Evolutionary conservation across 2,329 filamentous ascomycete genomes (phyloP).

Genomic region (Thelonectria discophora): DNA sequence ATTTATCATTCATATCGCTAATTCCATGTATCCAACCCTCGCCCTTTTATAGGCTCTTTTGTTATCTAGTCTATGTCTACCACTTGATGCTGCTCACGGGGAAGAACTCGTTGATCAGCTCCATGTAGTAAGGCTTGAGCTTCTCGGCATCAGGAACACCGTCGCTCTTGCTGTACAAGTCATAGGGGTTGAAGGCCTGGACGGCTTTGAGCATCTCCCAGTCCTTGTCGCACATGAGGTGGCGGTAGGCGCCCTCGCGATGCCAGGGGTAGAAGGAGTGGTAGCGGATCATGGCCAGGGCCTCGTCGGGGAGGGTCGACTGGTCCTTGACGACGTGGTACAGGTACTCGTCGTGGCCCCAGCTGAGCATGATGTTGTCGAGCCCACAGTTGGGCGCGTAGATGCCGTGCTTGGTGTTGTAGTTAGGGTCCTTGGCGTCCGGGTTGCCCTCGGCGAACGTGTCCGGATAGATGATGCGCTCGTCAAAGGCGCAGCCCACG

Average conservation of each 20-base stretch:
- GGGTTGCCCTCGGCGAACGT: conserved; percentile 78
- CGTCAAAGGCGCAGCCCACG: conserved; percentile 78
- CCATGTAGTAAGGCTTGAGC: conserved; percentile 68
- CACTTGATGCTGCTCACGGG: conserved; percentile 51
- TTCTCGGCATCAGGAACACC: conserved; percentile 78
- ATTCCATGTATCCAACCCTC: conserved; percentile 15
- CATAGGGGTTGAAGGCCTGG: conserved; percentile 88
- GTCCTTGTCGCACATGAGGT: conserved; percentile 87
- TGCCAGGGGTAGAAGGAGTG: conserved; percentile 97
- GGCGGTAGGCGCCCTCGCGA: conserved; percentile 77
- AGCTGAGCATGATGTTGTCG: conserved; percentile 88
- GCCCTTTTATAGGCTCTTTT: conserved; percentile 14
- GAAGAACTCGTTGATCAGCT: conserved; percentile 56
- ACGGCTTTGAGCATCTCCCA: conserved; percentile 82
- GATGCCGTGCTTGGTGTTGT: conserved; percentile 80
- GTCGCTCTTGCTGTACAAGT: conserved; percentile 91
- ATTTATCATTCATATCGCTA: conserved; percentile 26
- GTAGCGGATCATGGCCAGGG: conserved; percentile 91
- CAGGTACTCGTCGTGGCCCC: conserved; percentile 89
- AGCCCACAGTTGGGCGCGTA: conserved; percentile 82
- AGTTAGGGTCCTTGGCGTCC: conserved; percentile 75
- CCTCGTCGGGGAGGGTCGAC: conserved; percentile 79
- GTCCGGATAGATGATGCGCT: conserved; percentile 81
- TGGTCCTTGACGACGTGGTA: conserved; percentile 90
- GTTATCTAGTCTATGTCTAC: conserved; percentile 36